These are phyloP conservation scores for Suhomyces guaymorum DNA, from an alignment of 1,139 yeast genomes.

Conservation along the genomic window DNA sequence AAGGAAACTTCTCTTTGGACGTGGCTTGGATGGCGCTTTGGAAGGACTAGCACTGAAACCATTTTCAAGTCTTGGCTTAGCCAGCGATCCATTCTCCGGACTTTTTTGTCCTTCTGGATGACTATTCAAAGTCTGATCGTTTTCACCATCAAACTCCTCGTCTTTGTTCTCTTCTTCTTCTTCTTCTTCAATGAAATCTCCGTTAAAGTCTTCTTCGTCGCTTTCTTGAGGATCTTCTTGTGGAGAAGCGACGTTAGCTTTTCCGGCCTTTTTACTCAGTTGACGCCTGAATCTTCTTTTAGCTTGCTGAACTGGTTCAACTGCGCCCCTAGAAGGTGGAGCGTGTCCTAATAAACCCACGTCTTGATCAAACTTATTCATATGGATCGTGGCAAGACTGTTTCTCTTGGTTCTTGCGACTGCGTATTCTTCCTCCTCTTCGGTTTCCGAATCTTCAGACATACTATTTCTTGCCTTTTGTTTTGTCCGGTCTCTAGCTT, in stretches of 20 bases:
- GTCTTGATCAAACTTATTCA: conserved; percentile 27
- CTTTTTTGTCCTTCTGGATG: background rate
- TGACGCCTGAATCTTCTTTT: conserved; percentile 16
- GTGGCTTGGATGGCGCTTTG: background rate
- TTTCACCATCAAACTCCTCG: conserved; percentile 7
- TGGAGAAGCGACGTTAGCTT: background rate
- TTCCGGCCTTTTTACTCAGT: conserved; percentile 3
- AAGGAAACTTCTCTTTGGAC: conserved; percentile 29
- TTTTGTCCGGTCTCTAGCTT: conserved; percentile 31
- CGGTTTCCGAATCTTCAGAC: conserved; percentile 19
- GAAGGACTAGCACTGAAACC: conserved; percentile 4
- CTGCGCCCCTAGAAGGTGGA: conserved; percentile 27
- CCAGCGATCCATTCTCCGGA: background rate
- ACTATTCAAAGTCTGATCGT: too few species aligned
- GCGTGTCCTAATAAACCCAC: conserved; percentile 44
- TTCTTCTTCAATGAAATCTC: conserved; percentile 5
- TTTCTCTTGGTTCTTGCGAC: conserved; percentile 12
- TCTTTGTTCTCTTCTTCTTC: conserved; percentile 7
- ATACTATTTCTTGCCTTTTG: conserved; percentile 8
- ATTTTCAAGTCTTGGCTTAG: conserved; percentile 4
- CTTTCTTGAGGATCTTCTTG: conserved; percentile 10
- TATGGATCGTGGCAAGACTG: conserved; percentile 30
- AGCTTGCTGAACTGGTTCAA: conserved; percentile 3
- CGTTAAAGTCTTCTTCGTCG: conserved; percentile 8
- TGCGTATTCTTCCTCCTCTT: conserved; percentile 14